phyloP scores from a whole-genome alignment of 306 rosid genomes.

The Trifolium pratense region DNA sequence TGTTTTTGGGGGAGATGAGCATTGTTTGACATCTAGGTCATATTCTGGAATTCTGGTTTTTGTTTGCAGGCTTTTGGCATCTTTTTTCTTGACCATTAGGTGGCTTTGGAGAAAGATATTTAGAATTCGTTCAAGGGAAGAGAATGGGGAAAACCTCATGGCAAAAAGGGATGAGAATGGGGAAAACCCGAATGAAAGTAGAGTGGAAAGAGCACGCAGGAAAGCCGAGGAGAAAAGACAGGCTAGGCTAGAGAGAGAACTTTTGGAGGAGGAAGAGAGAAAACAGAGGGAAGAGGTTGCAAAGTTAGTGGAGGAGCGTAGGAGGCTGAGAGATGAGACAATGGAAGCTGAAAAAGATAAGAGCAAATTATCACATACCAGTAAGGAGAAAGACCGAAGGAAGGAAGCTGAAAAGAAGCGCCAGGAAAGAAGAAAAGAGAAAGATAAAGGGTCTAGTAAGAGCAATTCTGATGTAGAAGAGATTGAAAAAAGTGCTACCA shows the following conservation, averaged over 20 bases:
- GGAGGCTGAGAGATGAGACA: conserved; percentile 92
- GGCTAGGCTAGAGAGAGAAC: conserved; percentile 94
- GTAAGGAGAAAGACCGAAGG: conserved; percentile 68
- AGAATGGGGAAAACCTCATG: too few relatives aligned
- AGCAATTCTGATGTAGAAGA: conserved; percentile 98
- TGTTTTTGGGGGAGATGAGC: conserved; percentile 69
- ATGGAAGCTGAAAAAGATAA: conserved; percentile 75
- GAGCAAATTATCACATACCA: conserved; percentile 57
- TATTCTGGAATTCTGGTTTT: conserved; percentile 76
- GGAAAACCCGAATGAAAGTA: conserved; percentile 62
- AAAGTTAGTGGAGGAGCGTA: conserved; percentile 91
- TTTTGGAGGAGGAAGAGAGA: conserved; percentile 93
- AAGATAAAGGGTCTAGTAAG: conserved; percentile 88
- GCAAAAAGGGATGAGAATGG: conserved; percentile 77
- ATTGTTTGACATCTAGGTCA: conserved; percentile 84
- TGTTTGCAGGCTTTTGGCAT: conserved; percentile 73
- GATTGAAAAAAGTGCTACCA: conserved; percentile 73
- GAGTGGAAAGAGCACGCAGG: conserved; percentile 87
- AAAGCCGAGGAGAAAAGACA: conserved; percentile 95
- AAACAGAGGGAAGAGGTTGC: conserved; percentile 99
- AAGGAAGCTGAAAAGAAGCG: conserved; percentile 92
- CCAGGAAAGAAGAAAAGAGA: conserved; percentile 84
- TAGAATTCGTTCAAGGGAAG: conserved; percentile 75
- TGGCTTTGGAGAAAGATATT: conserved; percentile 95
- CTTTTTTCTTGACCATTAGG: conserved; percentile 78